phyloP scores from a whole-genome alignment of 2,329 filamentous ascomycete species.

The Aspergillus persii region DNA sequence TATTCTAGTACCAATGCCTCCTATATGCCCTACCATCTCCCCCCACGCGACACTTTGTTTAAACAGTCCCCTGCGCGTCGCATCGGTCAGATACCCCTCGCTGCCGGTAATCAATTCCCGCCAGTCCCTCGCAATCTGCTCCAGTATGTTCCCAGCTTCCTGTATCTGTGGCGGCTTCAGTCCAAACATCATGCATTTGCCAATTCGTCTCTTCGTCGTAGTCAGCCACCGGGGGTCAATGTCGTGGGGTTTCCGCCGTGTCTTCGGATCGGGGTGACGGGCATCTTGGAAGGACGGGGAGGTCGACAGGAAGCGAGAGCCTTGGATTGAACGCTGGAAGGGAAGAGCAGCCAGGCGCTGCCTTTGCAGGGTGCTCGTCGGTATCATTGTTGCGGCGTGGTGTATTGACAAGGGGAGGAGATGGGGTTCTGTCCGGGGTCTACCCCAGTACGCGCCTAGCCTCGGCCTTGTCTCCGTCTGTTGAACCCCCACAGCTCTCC shows the following conservation, averaged over 20 bases:
- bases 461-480: conserved; percentile 2
- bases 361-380: conserved; percentile 15
- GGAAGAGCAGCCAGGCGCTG: conserved; percentile 18
- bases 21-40: conserved; percentile 63
- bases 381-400: conserved; percentile 20
- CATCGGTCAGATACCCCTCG: conserved; percentile 70
- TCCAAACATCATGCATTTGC: conserved; percentile 74
- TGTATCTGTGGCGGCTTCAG: conserved; percentile 57
- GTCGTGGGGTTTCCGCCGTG: conserved; percentile 22
- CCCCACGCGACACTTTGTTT: conserved; percentile 74
- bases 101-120: conserved; percentile 68
- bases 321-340: conserved; percentile 3
- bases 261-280: conserved; percentile 11
- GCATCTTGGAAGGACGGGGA: conserved; percentile 17
- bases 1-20: background rate
- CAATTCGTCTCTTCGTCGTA: conserved; percentile 64
- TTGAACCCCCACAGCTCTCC: conserved; percentile 12
- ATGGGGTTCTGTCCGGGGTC: background rate
- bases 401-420: conserved; percentile 4
- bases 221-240: conserved; percentile 66
- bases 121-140: conserved; percentile 65
- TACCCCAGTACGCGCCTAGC: background rate
- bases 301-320: conserved; percentile 21
- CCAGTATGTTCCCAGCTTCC: conserved; percentile 59
- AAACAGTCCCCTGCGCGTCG: conserved; percentile 61